phyloP scores from a whole-genome alignment of 129 eudicot genomes.

The Cynara cardunculus region DNA sequence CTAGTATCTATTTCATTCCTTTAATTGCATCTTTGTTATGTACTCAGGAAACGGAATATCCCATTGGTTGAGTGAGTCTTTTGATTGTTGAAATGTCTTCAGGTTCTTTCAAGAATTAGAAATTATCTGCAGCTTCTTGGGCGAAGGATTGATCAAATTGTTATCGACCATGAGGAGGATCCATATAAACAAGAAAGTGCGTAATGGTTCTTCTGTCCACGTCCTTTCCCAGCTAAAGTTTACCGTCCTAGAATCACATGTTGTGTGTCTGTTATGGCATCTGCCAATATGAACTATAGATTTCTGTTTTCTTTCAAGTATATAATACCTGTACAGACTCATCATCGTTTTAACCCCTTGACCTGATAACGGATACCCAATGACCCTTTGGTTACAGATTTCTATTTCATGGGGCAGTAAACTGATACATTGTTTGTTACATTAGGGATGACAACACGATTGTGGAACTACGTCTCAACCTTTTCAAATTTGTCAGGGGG shows the following conservation, averaged over 20 bases:
- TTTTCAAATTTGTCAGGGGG: conserved; percentile 88
- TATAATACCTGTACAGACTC: no score
- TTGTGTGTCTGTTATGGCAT: no score
- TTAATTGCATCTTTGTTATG: neutral
- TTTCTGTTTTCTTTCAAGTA: no score
- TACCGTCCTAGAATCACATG: no score
- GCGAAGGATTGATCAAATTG: conserved; percentile 81
- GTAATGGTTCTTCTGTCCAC: conserved; percentile 1
- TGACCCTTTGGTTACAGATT: neutral
- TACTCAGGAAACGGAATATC: no score
- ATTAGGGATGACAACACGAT: conserved; percentile 81
- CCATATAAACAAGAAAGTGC: conserved; percentile 76
- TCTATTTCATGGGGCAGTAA: neutral
- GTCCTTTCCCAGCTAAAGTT: neutral
- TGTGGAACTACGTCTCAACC: conserved; percentile 89
- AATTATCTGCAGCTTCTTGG: conserved; percentile 91
- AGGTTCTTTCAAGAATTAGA: conserved; percentile 87
- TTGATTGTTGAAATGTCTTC: conserved; percentile 18
- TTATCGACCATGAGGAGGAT: conserved; percentile 65
- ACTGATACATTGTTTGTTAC: neutral
- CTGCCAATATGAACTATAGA: no score
- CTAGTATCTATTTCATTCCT: neutral
- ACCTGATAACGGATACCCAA: neutral
- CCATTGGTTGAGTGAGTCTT: no score
- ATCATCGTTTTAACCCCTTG: no score